Base-by-base conservation (phyloP, 257 asterid genomes). In the Przewalskia tangutica region DNA sequence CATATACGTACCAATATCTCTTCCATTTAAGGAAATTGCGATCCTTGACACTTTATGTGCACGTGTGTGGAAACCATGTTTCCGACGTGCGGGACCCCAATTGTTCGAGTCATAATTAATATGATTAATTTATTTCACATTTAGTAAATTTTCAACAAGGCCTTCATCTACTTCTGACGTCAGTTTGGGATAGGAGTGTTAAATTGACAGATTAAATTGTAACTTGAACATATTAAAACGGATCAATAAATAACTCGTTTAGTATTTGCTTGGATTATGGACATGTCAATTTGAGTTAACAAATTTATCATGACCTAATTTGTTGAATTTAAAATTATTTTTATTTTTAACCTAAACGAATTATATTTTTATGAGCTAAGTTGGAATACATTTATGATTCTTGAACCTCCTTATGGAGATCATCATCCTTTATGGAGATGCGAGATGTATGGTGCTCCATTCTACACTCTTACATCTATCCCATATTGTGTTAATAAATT, bases 391-490 rank as follows among this genome's bases (percentile, higher is more conserved):
- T 48, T 60, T 81, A 9, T 56, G 82, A 78, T 83, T 81, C 82
- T 67, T 81, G 81, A 83, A 77, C 23, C 64, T 70, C 13, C 23
- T 78, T 82, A 10, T 76, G 56, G 86, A 79, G 86, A 84, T 82
- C 77, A 48, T 78, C 77, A 56, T 54, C 36, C 50, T 79, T 59
- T 58, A 84, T 88, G 89, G 88, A 86, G 89, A 77, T 82, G 85
- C 84, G 79, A 55, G 67, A 10, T 46, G 88, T 64, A 82, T 80
- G 83, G 87, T 70, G 87, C 84, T 83, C 88, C 88, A 86, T 86
- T 84, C 87, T 80, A 83, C 67, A 86, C 42, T 58, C 66, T 56
- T 86, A 40, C 42, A 77, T 51, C 81, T 32, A 67, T 84, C 67
- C 77, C 77, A 77, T 70, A 77, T 77, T n/a, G 54, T 85, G 48